phyloP scores from a whole-genome alignment of 805 yeast species.

The Wickerhamomyces bovis region DNA sequence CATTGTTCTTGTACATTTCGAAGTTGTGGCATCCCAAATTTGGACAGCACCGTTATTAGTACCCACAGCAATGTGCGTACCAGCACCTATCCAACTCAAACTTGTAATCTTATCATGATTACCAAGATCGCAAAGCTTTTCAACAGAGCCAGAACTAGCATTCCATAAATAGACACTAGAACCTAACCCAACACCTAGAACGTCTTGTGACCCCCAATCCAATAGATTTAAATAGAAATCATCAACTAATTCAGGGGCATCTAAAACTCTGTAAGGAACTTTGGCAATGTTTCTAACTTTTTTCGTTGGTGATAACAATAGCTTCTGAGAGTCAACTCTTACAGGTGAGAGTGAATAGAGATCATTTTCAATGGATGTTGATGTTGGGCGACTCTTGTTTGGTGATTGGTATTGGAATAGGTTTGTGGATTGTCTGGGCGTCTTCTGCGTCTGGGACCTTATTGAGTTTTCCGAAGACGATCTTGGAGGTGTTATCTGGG shows the following conservation, averaged over 20 bases:
- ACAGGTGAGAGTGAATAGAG: constrained; percentile 82
- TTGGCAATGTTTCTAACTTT: constrained; percentile 72
- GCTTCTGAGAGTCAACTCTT: constrained; percentile 76
- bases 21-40: constrained; percentile 86
- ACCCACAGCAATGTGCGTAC: constrained; percentile 92
- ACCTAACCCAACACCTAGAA: constrained; percentile 86
- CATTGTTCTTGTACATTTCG: constrained; percentile 83
- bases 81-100: constrained; percentile 89
- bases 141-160: constrained; percentile 77
- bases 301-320: constrained; percentile 77
- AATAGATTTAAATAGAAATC: constrained; percentile 88
- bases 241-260: constrained; percentile 93
- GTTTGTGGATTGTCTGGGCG: constrained; percentile 42
- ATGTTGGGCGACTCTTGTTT: constrained; percentile 50
- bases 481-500: constrained; percentile 30
- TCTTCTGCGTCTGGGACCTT: constrained; percentile 22
- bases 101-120: constrained; percentile 71
- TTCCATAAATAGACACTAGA: constrained; percentile 88
- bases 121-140: constrained; percentile 69
- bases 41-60: constrained; percentile 83
- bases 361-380: constrained; percentile 61
- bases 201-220: constrained; percentile 92
- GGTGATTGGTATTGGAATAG: constrained; percentile 74
- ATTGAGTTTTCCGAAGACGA: constrained; percentile 20
- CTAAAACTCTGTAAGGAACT: constrained; percentile 88